phyloP scores from a whole-genome alignment of 2,329 filamentous ascomycete genomes.

The Alternaria panax region DNA sequence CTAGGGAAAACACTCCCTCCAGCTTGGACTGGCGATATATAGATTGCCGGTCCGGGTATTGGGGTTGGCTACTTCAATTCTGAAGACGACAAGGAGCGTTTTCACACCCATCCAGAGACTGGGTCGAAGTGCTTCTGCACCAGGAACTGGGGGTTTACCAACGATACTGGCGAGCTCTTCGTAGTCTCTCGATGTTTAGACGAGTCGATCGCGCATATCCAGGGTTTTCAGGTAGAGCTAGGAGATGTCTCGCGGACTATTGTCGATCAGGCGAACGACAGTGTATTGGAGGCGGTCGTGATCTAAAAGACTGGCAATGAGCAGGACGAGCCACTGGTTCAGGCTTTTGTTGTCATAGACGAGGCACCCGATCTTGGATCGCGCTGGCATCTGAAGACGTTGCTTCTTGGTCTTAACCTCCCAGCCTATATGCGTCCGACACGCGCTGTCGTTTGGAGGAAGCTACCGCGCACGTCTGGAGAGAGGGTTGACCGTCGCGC shows the following conservation, averaged over 20 bases:
- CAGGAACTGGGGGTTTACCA: neutral
- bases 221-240: neutral
- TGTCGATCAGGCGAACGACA: neutral
- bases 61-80: neutral
- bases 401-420: conserved; percentile 1
- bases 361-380: neutral
- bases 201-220: neutral
- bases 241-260: neutral
- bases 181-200: neutral
- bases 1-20: neutral
- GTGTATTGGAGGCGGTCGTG: neutral
- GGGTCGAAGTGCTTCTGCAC: neutral
- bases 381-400: neutral
- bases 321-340: neutral
- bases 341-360: neutral
- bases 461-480: conserved; percentile 1
- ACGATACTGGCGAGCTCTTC: neutral
- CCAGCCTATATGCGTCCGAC: conserved; percentile 5
- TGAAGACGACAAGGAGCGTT: neutral
- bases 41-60: neutral
- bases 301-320: neutral
- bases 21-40: conserved; percentile 7
- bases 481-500: neutral
- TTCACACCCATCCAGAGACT: neutral
- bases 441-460: neutral